These are phyloP conservation scores for Penicillium carneum DNA, from an alignment of 2,329 filamentous ascomycete genomes.

Conservation along the genomic window DNA sequence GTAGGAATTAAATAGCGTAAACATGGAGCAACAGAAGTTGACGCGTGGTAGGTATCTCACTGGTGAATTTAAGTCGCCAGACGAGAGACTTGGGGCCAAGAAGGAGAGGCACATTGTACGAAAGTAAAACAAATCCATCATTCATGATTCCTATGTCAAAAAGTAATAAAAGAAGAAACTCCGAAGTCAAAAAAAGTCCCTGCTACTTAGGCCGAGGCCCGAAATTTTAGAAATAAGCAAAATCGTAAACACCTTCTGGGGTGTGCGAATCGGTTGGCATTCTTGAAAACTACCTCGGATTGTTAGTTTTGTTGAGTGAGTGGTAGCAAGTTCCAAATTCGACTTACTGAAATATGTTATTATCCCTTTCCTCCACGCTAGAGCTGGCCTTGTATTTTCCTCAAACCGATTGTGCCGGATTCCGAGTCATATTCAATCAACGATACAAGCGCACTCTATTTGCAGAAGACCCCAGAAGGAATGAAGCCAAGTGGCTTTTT, in stretches of 20 bases:
- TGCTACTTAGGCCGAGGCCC: constrained; percentile 17
- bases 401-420: constrained; percentile 1
- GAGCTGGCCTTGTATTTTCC: constrained; percentile 27
- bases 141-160: constrained; percentile 31
- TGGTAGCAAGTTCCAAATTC: constrained; percentile 9
- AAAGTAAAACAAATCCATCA: constrained; percentile 25
- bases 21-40: not conserved
- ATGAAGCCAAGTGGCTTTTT: constrained; percentile 20
- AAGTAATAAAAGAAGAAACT: constrained; percentile 23
- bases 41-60: not conserved
- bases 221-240: constrained; percentile 24
- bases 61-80: not conserved
- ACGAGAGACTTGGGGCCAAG: not conserved
- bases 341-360: constrained; percentile 32
- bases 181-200: constrained; percentile 3
- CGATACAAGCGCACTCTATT: not conserved
- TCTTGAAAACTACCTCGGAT: constrained; percentile 22
- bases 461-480: constrained; percentile 4
- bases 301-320: constrained; percentile 22
- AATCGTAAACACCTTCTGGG: constrained; percentile 26
- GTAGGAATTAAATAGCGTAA: too few species aligned
- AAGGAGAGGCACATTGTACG: not conserved
- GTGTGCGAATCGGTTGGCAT: constrained; percentile 24
- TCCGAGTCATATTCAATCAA: not conserved
- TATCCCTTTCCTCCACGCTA: constrained; percentile 51